These are phyloP conservation scores for Lecanoromycetidae sp. DNA, from an alignment of 2,329 filamentous ascomycete species.

Conservation along the genomic window DNA sequence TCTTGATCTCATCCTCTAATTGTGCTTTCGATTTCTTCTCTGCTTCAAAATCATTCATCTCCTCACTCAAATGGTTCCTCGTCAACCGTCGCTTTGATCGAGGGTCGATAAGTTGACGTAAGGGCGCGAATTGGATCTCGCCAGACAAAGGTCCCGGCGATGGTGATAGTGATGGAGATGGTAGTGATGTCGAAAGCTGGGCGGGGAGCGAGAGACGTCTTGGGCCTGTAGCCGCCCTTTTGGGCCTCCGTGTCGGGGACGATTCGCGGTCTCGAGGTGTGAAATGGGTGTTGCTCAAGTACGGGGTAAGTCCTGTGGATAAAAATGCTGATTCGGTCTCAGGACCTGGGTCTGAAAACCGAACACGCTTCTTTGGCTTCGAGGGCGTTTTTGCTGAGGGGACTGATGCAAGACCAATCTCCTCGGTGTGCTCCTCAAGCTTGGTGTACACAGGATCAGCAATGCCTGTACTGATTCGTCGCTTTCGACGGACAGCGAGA, in stretches of 20 bases:
- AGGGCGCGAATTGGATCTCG: constrained; percentile 34
- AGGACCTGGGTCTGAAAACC: constrained; percentile 34
- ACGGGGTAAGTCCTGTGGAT: constrained; percentile 35
- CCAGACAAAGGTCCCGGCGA: constrained; percentile 18
- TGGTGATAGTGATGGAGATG: constrained; percentile 14
- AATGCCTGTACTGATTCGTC: constrained; percentile 16
- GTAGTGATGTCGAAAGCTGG: constrained; percentile 15
- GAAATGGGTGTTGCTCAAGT: constrained; percentile 30
- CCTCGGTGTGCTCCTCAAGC: background rate
- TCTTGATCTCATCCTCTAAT: constrained; percentile 20
- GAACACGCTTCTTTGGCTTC: constrained; percentile 31
- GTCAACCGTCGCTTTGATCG: constrained; percentile 33
- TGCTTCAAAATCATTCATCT: constrained; percentile 33
- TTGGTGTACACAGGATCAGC: background rate
- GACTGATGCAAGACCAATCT: background rate
- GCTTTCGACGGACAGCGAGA: constrained; percentile 18
- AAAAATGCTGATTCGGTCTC: constrained; percentile 14
- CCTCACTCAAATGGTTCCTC: constrained; percentile 35
- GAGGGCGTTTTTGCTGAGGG: constrained; percentile 20
- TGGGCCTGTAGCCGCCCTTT: constrained; percentile 22
- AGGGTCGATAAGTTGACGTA: constrained; percentile 32
- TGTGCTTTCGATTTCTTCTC: constrained; percentile 25
- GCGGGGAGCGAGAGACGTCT: constrained; percentile 27
- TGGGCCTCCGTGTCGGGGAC: constrained; percentile 18
- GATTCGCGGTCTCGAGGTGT: constrained; percentile 21